Evolutionary conservation across 192 early-diverging fungal species (phyloP), one percentile per base, ranked within the genome.

Genomic region (Fimicolochytrium jonesii): DNA sequence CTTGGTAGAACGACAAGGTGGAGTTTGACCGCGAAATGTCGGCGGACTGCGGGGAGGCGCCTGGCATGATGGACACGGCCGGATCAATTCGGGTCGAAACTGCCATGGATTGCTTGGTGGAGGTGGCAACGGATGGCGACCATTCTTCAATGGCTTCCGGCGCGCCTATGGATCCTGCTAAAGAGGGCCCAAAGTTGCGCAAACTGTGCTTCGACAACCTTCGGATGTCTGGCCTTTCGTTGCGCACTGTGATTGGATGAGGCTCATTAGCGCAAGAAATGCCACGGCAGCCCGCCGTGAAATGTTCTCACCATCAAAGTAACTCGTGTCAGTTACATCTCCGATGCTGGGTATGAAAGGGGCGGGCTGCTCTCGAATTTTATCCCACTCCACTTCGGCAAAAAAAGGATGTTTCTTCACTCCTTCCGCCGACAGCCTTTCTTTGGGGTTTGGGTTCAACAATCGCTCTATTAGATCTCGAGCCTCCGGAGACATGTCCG

Each of bases 311-410:
- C 86, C 85, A 58, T 92, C 91, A 78, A 94, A 94, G 69, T 95
- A 95, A 62, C 91, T 92, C 26, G 92, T 94, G 62, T 95, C 93
- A 1, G 80, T 78, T n/a, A 84, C 77, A 43, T 91, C 90, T 23
- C 80, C 84, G 11, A 90, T 88, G 26, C 77, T 76, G 17, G 93
- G 93, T 6, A 94, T 82, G 70, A 95, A 94, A 2, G 91, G 91
- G 1, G 93, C 88, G 31, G 83, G 77, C 66, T 86, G 85, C 59
- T 88, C 82, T 3, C 87, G 77, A 26, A 94, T 73, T 54, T 84
- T 78, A 41, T 82, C 77, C 87, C 91, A 88, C 31, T 93, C 87
- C 37, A 90, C 77, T n/a, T 75, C 86, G 3, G 56, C 68, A 66
- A 88, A 95, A 67, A 93, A 90, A 2, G 74, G 65, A 58, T 92